These are phyloP conservation scores for Candida neerlandica DNA, from an alignment of 1,139 yeast species.

Conservation along the genomic window DNA sequence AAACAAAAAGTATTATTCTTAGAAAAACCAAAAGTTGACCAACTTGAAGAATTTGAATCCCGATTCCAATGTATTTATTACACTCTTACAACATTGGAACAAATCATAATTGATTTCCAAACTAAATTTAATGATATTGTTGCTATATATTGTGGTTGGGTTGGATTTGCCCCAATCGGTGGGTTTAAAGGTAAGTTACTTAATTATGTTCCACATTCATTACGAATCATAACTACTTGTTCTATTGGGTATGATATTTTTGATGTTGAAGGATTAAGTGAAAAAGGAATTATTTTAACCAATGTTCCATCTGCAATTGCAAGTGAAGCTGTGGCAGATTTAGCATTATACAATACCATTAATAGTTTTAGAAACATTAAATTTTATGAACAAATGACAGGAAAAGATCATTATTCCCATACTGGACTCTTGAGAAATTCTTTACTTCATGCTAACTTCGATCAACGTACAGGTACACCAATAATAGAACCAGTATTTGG, in stretches of 20 bases:
- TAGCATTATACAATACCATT: slow-evolving; percentile 62
- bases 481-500: slow-evolving; percentile 33
- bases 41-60: slow-evolving; percentile 28
- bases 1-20: slow-evolving; percentile 46
- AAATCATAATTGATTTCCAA: slow-evolving; percentile 40
- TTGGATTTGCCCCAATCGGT: slow-evolving; percentile 53
- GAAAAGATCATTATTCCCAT: slow-evolving; percentile 26
- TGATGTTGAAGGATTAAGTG: slow-evolving; percentile 44
- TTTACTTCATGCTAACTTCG: slow-evolving; percentile 39
- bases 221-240: slow-evolving; percentile 63
- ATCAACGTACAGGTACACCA: slow-evolving; percentile 35
- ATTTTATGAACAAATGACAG: slow-evolving; percentile 47
- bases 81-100: slow-evolving; percentile 40
- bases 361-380: slow-evolving; percentile 64
- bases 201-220: slow-evolving; percentile 50
- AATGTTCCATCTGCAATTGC: slow-evolving; percentile 67
- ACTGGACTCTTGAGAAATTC: slow-evolving; percentile 45
- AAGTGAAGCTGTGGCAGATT: slow-evolving; percentile 77
- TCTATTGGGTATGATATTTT: slow-evolving; percentile 72
- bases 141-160: slow-evolving; percentile 69
- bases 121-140: slow-evolving; percentile 41
- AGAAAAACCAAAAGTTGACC: slow-evolving; percentile 37
- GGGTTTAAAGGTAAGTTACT: slow-evolving; percentile 52
- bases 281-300: slow-evolving; percentile 55
- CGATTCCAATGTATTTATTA: slow-evolving; percentile 49